These are phyloP conservation scores for Rhododendron ovatum DNA, from an alignment of 148 eudicot genomes.

Conservation along the genomic window DNA sequence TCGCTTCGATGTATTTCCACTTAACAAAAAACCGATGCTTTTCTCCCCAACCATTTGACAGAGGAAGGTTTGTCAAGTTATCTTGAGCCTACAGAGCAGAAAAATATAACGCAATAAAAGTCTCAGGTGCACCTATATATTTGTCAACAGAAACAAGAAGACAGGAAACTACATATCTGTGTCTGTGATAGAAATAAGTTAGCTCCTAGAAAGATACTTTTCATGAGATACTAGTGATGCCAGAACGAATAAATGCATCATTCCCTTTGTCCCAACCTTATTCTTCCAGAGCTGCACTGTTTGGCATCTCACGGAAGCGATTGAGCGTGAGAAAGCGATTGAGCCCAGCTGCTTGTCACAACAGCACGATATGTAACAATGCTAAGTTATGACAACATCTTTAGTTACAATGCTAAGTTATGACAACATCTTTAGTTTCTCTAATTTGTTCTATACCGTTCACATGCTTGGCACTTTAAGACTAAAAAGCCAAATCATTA, in stretches of 20 bases:
- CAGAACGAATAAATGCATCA: neutral
- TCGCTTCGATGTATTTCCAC: conserved; percentile 92
- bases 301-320: neutral
- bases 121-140: neutral
- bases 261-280: neutral
- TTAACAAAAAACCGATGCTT: conserved; percentile 77
- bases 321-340: neutral
- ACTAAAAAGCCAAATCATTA: neutral
- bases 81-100: conserved; percentile 75
- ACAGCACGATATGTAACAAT: neutral
- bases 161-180: neutral
- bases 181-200: neutral
- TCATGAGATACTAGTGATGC: neutral
- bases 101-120: neutral
- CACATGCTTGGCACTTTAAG: neutral
- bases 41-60: conserved; percentile 97
- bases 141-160: neutral
- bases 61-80: conserved; percentile 79
- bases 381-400: neutral
- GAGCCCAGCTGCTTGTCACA: neutral
- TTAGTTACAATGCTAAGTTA: neutral
- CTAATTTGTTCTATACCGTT: neutral
- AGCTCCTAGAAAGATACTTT: neutral
- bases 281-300: neutral
- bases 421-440: neutral